Base-by-base conservation (phyloP, 192 early-diverging fungal species). In the Gryganskiella cystojenkinii region DNA sequence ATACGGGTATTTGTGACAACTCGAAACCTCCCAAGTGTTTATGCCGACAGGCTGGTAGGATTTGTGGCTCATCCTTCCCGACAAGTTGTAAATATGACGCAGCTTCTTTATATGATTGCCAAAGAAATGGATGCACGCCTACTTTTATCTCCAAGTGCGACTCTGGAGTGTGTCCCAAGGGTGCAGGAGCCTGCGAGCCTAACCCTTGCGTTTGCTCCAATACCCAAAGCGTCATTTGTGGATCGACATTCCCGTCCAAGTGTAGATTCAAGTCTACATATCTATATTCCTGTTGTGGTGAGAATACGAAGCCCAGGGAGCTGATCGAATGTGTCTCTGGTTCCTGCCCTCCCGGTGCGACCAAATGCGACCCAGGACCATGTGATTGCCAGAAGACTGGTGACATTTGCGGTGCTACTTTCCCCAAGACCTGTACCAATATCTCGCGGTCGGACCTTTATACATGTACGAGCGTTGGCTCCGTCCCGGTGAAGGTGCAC, bases 21-120 rank as follows among this genome's bases (percentile, higher is more conserved):
- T 3, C 5, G 11, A 14, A 22, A 4, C n/a, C 20, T 49, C 7
- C 4, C 2, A 45, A 49, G 19, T 61, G 60, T 45, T 5, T 34
- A 3, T 61, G 60, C 28, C 30, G 33, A 37, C 25, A 49, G 1
- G 1, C 30, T 24, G 60, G 60, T 25, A 13, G 43, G 46, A 47
- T 61, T 9, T 61, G 59, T 11, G 59, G 59, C 17, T 30, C 59
- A 0, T 45, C 59, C 4, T 61, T 64, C 42, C 28, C 34, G 17
- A 1, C 30, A 8, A 19, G 2, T 15, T 64, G 61, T 25, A 24
- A 22, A 7, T 20, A 42, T 20, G 61, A 52, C 24, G 31, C 47
- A 2, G 15, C 14, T 3, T 9, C 35, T 3, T 52, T 64, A 22
- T 64, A 42, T 49, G 17, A 50, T 3, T 64, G 61, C 7, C 7